Evolutionary conservation across 306 rosid genomes (phyloP), one percentile per base, ranked within the genome.

Genomic region (Cucumis hystrix): DNA sequence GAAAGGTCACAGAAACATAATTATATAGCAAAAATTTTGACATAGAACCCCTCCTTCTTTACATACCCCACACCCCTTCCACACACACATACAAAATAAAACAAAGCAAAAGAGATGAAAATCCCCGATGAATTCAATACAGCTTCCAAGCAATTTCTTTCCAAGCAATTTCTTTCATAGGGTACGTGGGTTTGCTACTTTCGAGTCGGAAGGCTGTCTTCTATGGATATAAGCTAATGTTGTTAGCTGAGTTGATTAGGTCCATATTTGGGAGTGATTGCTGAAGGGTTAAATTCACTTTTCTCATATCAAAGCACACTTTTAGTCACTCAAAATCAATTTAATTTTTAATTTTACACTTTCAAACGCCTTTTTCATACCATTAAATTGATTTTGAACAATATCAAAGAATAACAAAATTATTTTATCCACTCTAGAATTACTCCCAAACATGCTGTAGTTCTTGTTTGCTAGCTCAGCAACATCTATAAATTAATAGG

Each of bases 1-100:
- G 41, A 6, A 78, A 77, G 78, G 33, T 43, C 58, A 57, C 7
- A 78, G 76, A 83, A 33, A 56, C 30, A 47, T 64, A 40, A 77
- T 57, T 41, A 77, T 25, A 62, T 33, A 74, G 66, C 4, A 18
- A 33, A 75, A 51, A 33, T 1, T 55, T 55, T 16, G 28, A 28
- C 52, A 28, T 71, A 28, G 6, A 49, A 67, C 8, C 72, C 52
- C 72, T 39, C 35, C 65, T 21, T 40, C 40, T 62, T 40, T 16
- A 28, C 69, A 7, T 8, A 28, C 30, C 30, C 30, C 16, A 63
- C 14, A 33, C 54, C 10, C 9, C 10, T 2, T 4, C 37, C 37
- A 33, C 37, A 33, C 37, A 33, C 37, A 33, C 37, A 33, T 4
- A 33, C 2, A 6, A 2, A 21, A 20, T 1, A n/a, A 28, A 20